Evolutionary conservation across 2,329 filamentous ascomycete species (phyloP).

Genomic region (Scytalidium sp.): DNA sequence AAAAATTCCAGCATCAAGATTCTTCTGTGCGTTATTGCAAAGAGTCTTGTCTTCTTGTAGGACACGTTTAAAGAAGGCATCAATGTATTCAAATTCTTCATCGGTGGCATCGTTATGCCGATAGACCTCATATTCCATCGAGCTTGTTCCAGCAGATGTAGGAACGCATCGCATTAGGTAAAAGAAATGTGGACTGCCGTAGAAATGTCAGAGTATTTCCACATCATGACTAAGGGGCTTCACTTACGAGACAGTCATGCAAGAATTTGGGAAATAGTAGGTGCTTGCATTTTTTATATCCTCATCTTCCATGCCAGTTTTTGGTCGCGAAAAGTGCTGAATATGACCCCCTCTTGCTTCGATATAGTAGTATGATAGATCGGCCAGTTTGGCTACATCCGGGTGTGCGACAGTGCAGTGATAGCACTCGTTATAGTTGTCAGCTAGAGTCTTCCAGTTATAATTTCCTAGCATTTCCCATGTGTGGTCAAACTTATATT

Average conservation of each 20-base stretch:
- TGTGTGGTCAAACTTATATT: constrained; percentile 26
- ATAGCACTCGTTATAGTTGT: constrained; percentile 52
- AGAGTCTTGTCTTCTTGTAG: constrained; percentile 50
- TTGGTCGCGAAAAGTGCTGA: constrained; percentile 30
- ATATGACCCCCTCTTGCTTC: constrained; percentile 31
- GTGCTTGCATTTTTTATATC: constrained; percentile 33
- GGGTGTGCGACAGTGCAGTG: constrained; percentile 48
- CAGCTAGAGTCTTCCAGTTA: constrained; percentile 39
- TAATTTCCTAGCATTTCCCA: constrained; percentile 33
- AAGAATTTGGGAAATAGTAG: constrained; percentile 38
- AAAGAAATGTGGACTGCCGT: constrained; percentile 41
- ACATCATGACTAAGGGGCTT: not conserved
- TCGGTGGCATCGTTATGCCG: constrained; percentile 44
- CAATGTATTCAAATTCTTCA: constrained; percentile 43
- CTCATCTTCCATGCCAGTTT: constrained; percentile 30
- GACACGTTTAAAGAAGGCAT: constrained; percentile 48
- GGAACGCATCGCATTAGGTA: constrained; percentile 51
- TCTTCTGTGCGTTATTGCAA: constrained; percentile 45
- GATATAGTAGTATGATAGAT: constrained; percentile 41
- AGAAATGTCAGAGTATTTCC: not conserved
- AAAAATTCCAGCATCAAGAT: constrained; percentile 48
- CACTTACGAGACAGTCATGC: constrained; percentile 36
- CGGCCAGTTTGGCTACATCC: constrained; percentile 35
- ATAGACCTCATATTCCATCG: constrained; percentile 50
- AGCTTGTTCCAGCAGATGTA: constrained; percentile 35